Conservation (phyloP, 345 rosid genomes). For the Pistacia atlantica region DNA sequence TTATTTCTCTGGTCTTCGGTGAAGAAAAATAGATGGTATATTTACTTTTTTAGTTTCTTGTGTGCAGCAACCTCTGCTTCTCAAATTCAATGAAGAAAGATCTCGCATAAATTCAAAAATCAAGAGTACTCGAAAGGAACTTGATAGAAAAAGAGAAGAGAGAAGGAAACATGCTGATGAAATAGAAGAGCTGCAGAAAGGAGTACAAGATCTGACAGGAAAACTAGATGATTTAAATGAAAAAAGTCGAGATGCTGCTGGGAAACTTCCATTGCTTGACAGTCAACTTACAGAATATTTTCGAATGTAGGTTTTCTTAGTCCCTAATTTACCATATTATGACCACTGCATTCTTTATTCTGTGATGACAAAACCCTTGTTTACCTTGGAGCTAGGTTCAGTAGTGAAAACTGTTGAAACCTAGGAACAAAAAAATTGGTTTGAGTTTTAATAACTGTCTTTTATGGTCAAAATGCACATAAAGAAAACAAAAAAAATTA, state of each 20-base stretch:
- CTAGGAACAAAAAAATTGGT: conserved; percentile 21
- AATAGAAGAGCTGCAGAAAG: conserved; percentile 63
- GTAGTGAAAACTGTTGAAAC: conserved; percentile 22
- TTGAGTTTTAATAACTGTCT: background rate
- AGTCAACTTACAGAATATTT: conserved; percentile 81
- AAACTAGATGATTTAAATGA: conserved; percentile 71
- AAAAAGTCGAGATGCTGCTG: conserved; percentile 77
- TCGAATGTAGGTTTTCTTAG: conserved; percentile 65
- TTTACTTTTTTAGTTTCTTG: conserved; percentile 18
- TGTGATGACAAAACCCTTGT: background rate
- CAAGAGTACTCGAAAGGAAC: conserved; percentile 79
- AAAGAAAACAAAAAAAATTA: no score
- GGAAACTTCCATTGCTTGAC: conserved; percentile 79
- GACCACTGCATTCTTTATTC: background rate
- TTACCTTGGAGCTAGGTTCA: conserved; percentile 6
- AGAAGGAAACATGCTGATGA: conserved; percentile 69
- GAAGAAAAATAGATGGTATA: conserved; percentile 18
- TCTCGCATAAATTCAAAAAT: conserved; percentile 82
- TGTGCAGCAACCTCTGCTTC: conserved; percentile 88
- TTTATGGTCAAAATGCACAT: conserved; percentile 16
- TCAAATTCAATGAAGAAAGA: conserved; percentile 83
- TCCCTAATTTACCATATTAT: background rate
- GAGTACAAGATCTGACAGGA: conserved; percentile 67
- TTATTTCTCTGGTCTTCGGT: conserved; percentile 6
- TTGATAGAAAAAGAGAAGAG: conserved; percentile 73